phyloP scores from a whole-genome alignment of 2,329 filamentous ascomycete species.

The Teratosphaeria destructans region DNA sequence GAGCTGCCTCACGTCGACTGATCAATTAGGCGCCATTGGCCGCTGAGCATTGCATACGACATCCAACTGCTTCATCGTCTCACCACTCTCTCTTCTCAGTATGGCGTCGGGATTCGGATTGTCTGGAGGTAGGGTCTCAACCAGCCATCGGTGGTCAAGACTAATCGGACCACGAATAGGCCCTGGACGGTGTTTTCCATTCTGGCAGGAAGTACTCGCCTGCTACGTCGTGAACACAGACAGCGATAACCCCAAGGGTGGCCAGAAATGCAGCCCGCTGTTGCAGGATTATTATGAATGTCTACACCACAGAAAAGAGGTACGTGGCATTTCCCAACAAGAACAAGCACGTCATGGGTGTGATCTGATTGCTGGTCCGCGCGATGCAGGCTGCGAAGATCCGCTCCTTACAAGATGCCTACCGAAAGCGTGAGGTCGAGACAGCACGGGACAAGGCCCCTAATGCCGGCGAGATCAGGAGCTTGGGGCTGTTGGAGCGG shows the following conservation, averaged over 20 bases:
- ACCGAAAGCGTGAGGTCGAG: constrained; percentile 66
- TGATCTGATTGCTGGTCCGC: not conserved
- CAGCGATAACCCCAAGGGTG: constrained; percentile 66
- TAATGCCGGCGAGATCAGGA: constrained; percentile 76
- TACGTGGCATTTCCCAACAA: constrained; percentile 33
- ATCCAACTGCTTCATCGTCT: not conserved
- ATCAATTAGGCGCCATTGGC: not conserved
- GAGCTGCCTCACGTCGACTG: not conserved
- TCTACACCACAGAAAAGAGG: constrained; percentile 98
- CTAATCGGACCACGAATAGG: constrained; percentile 33
- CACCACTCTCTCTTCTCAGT: not conserved
- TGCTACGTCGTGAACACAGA: constrained; percentile 95
- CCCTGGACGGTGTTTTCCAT: constrained; percentile 83
- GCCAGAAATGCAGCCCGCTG: constrained; percentile 73
- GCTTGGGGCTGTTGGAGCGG: constrained; percentile 64
- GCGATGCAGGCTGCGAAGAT: constrained; percentile 63
- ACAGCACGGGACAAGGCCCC: constrained; percentile 71
- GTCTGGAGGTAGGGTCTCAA: constrained; percentile 1
- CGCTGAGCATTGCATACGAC: not conserved
- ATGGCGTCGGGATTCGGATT: constrained; percentile 5
- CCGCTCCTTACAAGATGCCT: constrained; percentile 69
- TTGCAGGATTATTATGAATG: constrained; percentile 99
- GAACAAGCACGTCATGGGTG: not conserved
- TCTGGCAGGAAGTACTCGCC: constrained; percentile 98
- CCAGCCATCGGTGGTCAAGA: not conserved